Evolutionary conservation across 78 protist species (phyloP).

Genomic region (Paratrimastix pyriformis): DNA sequence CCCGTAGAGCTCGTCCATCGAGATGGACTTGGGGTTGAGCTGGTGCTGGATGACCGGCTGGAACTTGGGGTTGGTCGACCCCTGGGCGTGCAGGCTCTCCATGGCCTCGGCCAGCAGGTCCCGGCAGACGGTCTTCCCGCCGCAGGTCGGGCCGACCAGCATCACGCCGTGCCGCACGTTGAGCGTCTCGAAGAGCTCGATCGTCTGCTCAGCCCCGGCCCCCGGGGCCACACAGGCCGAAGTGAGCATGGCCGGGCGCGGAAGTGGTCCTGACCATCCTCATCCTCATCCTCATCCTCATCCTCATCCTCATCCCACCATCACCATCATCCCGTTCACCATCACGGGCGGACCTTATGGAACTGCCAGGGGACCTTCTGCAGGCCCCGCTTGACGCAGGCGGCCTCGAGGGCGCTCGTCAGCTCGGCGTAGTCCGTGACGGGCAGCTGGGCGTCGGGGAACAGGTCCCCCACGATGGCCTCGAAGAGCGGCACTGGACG

Average conservation of each 20-base stretch:
- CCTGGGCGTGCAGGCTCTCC: conserved; percentile 8
- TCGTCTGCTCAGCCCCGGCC: conserved; percentile 1
- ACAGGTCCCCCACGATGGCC: conserved; percentile 63
- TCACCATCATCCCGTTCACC: conserved; percentile 15
- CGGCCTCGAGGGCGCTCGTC: conserved; percentile 22
- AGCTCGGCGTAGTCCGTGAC: conserved; percentile 49
- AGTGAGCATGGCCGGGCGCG: background rate
- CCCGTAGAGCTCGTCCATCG: conserved; percentile 74
- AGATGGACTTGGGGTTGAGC: conserved; percentile 66
- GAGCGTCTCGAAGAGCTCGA: conserved; percentile 63
- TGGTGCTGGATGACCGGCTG: conserved; percentile 28
- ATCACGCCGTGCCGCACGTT: conserved; percentile 66
- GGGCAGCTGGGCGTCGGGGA: conserved; percentile 63
- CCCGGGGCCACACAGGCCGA: background rate
- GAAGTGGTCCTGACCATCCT: background rate
- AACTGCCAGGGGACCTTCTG: conserved; percentile 14
- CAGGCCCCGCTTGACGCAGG: background rate
- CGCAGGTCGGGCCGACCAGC: conserved; percentile 68
- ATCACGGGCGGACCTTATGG: too few relatives aligned
- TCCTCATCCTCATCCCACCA: too few relatives aligned
- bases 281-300: too few relatives aligned
- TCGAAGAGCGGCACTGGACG: conserved; percentile 64
- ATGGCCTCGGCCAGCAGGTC: conserved; percentile 28
- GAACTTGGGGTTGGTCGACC: background rate
- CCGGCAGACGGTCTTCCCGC: conserved; percentile 53